These are phyloP conservation scores for Penicillium sp. DNA, from an alignment of 2,329 filamentous ascomycete species.

Conservation along the genomic window DNA sequence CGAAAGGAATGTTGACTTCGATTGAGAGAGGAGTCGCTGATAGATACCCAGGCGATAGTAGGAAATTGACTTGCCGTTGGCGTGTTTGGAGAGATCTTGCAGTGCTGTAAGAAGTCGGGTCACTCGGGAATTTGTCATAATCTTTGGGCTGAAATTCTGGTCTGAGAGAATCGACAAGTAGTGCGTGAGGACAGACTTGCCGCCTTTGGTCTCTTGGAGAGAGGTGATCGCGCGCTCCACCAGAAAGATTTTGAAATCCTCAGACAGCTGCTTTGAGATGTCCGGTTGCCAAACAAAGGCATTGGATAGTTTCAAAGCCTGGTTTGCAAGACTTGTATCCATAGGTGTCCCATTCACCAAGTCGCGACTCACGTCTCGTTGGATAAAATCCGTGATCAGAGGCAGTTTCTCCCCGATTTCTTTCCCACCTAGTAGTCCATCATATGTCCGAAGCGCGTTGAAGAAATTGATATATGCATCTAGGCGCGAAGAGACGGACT, in stretches of 20 bases:
- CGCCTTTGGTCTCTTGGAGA: slow-evolving; percentile 66
- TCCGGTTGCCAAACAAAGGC: slow-evolving; percentile 74
- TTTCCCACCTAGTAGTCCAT: slow-evolving; percentile 74
- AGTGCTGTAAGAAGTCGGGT: slow-evolving; percentile 71
- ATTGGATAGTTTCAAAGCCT: slow-evolving; percentile 75
- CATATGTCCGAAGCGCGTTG: slow-evolving; percentile 75
- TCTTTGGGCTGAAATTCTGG: slow-evolving; percentile 74
- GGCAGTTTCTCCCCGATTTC: slow-evolving; percentile 75
- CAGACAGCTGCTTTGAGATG: slow-evolving; percentile 69
- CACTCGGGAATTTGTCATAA: slow-evolving; percentile 72
- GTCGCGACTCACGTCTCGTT: slow-evolving; percentile 73
- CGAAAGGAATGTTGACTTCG: slow-evolving; percentile 67
- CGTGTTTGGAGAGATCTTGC: slow-evolving; percentile 69
- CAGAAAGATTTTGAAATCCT: slow-evolving; percentile 78
- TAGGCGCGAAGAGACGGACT: slow-evolving; percentile 70
- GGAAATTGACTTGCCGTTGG: slow-evolving; percentile 79
- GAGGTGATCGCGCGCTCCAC: slow-evolving; percentile 77
- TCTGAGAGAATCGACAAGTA: slow-evolving; percentile 78
- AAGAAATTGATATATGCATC: slow-evolving; percentile 86
- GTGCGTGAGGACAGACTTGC: slow-evolving; percentile 77
- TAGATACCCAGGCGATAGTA: slow-evolving; percentile 79
- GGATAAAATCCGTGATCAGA: slow-evolving; percentile 77
- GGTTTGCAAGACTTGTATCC: slow-evolving; percentile 72
- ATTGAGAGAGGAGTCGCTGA: slow-evolving; percentile 72
- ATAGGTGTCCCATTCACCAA: slow-evolving; percentile 53